Evolutionary conservation across 139 green algal genomes (phyloP), one percentile per base, ranked within the genome.

Genomic region (Medakamo hakoo): DNA sequence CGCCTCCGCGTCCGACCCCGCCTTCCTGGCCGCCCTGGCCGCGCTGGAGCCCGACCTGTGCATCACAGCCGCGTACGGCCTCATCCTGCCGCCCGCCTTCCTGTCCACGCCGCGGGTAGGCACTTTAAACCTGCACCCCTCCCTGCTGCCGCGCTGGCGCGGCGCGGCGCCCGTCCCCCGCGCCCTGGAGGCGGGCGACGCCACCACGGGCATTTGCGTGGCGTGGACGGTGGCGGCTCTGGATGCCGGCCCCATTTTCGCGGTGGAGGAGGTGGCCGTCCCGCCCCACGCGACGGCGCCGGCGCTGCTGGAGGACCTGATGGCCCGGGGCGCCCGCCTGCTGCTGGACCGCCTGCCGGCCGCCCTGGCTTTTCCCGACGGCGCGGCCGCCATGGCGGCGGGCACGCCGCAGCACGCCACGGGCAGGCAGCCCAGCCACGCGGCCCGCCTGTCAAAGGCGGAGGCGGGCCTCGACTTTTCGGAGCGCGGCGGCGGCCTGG

Each of bases 81-180:
- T 97, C 78, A 88, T 97, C 67, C 79, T 99, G 31, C 93, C 93
- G 1, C 68, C 78, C 48, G 56, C 55, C 3, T 97, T 98, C 78
- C 78, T 98, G 26, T 76, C 81, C 64, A 88, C 95, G 14, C 92
- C 92, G 0, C 65, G 57, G 1, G 71, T 77, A 27, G 91, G 92
- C 49, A 96, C 88, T 0, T 81, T 99, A 55, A 99, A 99, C 82
- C 89, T 99, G 62, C 92, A 98, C 76, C 92, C 92, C 24, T 88
- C 74, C 64, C 78, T 97, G 49, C 82, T 98, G 66, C 92, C 92
- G 0, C 66, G 72, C 30, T 99, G 91, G 66, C 80, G 93, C 9
- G 93, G 93, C 2, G 92, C 93, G 0, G 92, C 93, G n/a, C 93
- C 93, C 4, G 93, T 98, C 59, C 90, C 95, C 66, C 71, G 93